Base-by-base conservation (phyloP, 164 flowering plant species). In the Warburgia ugandensis region DNA sequence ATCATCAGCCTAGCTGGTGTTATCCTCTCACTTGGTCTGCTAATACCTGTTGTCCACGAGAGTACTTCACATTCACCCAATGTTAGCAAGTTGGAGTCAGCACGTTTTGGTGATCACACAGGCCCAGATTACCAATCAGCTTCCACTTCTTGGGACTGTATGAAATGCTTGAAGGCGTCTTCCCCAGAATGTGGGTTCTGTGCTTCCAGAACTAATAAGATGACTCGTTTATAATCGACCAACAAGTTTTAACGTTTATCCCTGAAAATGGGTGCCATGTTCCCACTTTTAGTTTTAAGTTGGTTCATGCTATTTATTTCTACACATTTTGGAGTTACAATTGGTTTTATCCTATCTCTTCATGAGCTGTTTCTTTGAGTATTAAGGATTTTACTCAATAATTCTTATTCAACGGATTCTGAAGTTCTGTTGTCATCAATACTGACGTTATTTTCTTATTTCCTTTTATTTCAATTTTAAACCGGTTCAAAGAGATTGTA, bases 151-250 rank as follows among this genome's bases (percentile, higher is more conserved):
- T 81, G 87, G 87, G 64, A 67, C 59, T 81, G 87, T 48, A 74
- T 66, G 68, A 71, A 55, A 61, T 78, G 87, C 59, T 67, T 81
- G 66, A 73, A 74, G 59, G 79, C 77, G 33, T 62, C 78, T 7
- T 65, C 72, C 47, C 73, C 78, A 20, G 68, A 56, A 28, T 78
- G 87, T 36, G 87, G 87, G 0, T 81, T 78, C 55, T 81, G 84
- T 58, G 72, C 87, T 59, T 67, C 79, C 22, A 6, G 60, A 1
- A 16, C 38, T 2, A 19, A 65, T 36, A 76, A 76, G 80, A 84
- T 77, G 61, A 46, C 21, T 40, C 1, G 20, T 16, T 2, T 39
- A 39, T 5, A 39, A 16, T 39, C 8, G 2, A 19, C 8, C 14
- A 5, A n/a, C 17, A n/a, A 16, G 16, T 39, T 2, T 6, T 39